A percentile compares a stretch with the other conserved stretches of the same genome.
Evolutionary conservation across 176 grass and related monocot species (phyloP).

Genomic region (Zoysia pacifica): DNA sequence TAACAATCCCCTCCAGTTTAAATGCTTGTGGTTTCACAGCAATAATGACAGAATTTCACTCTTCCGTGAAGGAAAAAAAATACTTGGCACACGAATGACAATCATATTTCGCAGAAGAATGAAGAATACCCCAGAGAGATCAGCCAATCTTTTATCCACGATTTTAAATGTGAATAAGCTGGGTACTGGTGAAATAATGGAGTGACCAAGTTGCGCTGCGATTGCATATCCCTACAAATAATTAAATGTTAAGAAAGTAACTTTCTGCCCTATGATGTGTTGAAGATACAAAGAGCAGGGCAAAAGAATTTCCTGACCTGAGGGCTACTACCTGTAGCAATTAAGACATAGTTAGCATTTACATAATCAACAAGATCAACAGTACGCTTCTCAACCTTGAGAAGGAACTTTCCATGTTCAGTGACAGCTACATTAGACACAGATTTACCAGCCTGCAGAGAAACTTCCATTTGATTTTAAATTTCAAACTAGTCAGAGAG

Average conservation of each 20-base stretch:
- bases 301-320: constrained; percentile 47
- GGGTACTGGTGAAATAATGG: constrained; percentile 74
- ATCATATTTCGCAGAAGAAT: constrained; percentile 40
- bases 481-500: constrained; percentile 26
- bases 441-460: constrained; percentile 79
- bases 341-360: constrained; percentile 61
- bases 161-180: constrained; percentile 98
- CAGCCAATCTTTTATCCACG: constrained; percentile 52
- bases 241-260: constrained; percentile 10
- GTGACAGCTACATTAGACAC: constrained; percentile 61
- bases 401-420: constrained; percentile 55
- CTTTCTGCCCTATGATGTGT: constrained; percentile 8
- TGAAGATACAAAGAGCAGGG: background rate
- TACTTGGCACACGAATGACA: background rate
- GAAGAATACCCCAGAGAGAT: constrained; percentile 74
- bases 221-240: constrained; percentile 72
- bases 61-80: background rate
- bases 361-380: constrained; percentile 71
- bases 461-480: constrained; percentile 62
- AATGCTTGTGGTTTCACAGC: background rate
- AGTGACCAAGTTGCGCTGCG: constrained; percentile 63
- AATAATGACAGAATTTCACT: background rate
- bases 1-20: background rate
- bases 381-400: constrained; percentile 80
- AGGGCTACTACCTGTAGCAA: constrained; percentile 76